Conservation (phyloP, 768 basidiomycete species). For the Hypholoma sublateritium region DNA sequence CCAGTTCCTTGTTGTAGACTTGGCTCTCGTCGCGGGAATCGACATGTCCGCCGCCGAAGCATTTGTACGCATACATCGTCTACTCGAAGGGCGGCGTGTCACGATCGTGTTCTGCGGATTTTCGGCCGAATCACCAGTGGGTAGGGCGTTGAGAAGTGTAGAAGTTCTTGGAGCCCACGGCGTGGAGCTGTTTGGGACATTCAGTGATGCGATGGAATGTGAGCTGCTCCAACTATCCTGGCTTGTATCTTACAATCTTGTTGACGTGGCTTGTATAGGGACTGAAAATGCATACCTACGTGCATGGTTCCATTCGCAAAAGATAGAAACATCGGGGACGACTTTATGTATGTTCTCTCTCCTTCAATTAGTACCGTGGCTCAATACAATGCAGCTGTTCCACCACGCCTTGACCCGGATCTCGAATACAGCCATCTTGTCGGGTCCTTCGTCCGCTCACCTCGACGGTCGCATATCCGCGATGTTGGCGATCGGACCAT, state of each 20-base stretch:
- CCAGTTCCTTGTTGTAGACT: conserved; percentile 87
- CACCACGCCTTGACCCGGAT: conserved; percentile 54
- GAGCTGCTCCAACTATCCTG: conserved; percentile 26
- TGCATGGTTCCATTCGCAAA: conserved; percentile 73
- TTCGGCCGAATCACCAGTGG: conserved; percentile 58
- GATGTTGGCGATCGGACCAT: conserved; percentile 75
- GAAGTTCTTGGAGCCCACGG: conserved; percentile 73
- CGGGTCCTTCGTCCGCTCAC: conserved; percentile 59
- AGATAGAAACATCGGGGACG: conserved; percentile 44
- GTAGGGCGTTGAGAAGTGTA: conserved; percentile 74
- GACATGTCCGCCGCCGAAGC: conserved; percentile 97
- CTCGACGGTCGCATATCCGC: conserved; percentile 63
- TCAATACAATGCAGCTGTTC: conserved; percentile 40
- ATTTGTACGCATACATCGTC: conserved; percentile 85
- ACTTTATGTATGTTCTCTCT: conserved; percentile 39
- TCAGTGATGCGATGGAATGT: conserved; percentile 95
- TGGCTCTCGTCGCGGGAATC: conserved; percentile 83
- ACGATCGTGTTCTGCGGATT: conserved; percentile 90
- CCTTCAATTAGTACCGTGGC: conserved; percentile 2
- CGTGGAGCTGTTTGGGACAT: conserved; percentile 78
- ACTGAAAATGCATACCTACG: conserved; percentile 91
- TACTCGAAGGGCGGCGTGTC: conserved; percentile 75
- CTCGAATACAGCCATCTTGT: conserved; percentile 42
- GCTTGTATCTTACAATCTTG: neutral
- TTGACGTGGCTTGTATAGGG: conserved; percentile 42